Evolutionary conservation across 768 basidiomycete genomes (phyloP).

Genomic region (Psilocybe tampanensis): DNA sequence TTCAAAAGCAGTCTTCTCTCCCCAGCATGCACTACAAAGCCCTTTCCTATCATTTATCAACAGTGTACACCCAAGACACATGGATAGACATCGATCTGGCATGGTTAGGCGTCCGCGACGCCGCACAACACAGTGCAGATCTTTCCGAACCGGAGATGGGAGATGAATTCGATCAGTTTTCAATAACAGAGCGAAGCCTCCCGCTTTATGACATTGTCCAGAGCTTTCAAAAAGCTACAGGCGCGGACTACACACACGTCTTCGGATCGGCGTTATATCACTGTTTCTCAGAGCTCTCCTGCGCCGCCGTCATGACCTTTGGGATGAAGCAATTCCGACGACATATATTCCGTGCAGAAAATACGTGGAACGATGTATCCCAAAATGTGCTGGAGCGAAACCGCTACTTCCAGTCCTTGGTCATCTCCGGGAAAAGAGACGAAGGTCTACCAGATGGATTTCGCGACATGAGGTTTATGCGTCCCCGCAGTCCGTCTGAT

Average conservation of each 20-base stretch:
- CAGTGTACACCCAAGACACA: not conserved
- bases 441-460: not conserved
- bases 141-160: not conserved
- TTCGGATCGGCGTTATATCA: slow-evolving; percentile 1
- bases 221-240: not conserved
- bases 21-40: not conserved
- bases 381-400: not conserved
- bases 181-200: not conserved
- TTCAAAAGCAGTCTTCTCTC: not conserved
- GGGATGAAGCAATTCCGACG: not conserved
- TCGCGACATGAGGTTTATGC: not conserved
- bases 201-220: slow-evolving; percentile 1
- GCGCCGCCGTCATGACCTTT: not conserved
- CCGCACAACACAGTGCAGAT: not conserved
- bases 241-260: not conserved
- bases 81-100: not conserved
- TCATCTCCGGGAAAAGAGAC: not conserved
- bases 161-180: not conserved
- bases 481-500: not conserved
- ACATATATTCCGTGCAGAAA: not conserved
- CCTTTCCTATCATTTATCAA: not conserved
- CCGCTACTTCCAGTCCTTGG: not conserved
- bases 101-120: not conserved
- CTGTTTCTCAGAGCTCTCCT: not conserved
- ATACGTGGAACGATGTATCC: not conserved